Base-by-base conservation (phyloP, 371 early-diverging fungal species). In the Syncephalastrum contaminatum region DNA sequence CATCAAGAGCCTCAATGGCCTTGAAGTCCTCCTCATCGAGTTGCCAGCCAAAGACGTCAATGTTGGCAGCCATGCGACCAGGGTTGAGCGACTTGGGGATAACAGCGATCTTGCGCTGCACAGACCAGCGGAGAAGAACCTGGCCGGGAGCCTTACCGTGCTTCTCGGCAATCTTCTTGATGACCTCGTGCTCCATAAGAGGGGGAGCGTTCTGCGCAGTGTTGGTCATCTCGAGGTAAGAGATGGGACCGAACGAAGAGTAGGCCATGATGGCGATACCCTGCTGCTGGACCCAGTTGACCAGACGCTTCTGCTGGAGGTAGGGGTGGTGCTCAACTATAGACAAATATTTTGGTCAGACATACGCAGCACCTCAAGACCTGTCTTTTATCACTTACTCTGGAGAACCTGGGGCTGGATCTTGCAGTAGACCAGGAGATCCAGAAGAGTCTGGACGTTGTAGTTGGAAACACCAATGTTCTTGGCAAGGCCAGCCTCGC, bases 271-370 rank as follows among this genome's bases (percentile, higher is more conserved):
- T 57, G 48, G 69, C 70, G 22, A 82, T 64, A 41, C 73, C 70
- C 49, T 79, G 61, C 54, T 60, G 56, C 49, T 78, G 57, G 18
- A 69, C 76, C 60, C 63, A 63, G 27, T 60, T 19, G 53, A 80
- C 65, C 15, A 84, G 59, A 1, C 66, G 62, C 4, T 62, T 46
- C 45, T 88, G 87, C 53, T 77, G 79, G 42, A 87, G 70, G 59
- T 86, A 84, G n/a, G 84, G 86, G 59, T 88, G 87, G 30, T 76
- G 67, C 57, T 91, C 87, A 36, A 86, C 68, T 75, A 90, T 88
- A n/a, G 5, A 54, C 43, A 13, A 54, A 18, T 10, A 25, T 4
- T 16, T 6, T 18, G 24, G 5, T 30, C 15, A 39, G 20, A 24
- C 8, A 10, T 19, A 20, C 12, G n/a, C 1, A 19, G n/a, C 19